Percentiles rank a stretch among this genome's conserved stretches.
Conservation (phyloP, 768 basidiomycete genomes). For the Paxillus rubicundulus region DNA sequence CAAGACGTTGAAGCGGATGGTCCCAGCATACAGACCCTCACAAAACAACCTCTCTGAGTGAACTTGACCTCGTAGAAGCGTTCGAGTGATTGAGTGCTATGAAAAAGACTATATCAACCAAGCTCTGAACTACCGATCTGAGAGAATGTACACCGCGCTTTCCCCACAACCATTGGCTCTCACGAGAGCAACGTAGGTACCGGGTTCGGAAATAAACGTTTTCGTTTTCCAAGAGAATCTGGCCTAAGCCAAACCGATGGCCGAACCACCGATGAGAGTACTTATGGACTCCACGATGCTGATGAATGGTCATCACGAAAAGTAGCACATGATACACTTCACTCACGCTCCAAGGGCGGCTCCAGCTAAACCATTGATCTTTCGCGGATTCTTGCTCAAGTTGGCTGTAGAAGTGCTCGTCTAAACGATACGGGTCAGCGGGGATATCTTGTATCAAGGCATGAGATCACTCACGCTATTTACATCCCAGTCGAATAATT, state of each 20-base stretch:
- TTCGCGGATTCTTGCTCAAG: slow-evolving; percentile 85
- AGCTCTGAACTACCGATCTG: not conserved
- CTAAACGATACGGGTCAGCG: slow-evolving; percentile 28
- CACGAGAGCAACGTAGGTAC: slow-evolving; percentile 78
- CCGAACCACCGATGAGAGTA: slow-evolving; percentile 62
- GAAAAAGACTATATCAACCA: slow-evolving; percentile 1
- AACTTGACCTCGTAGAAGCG: slow-evolving; percentile 82
- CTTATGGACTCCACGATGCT: slow-evolving; percentile 76
- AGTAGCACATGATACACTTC: not conserved
- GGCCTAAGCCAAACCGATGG: slow-evolving; percentile 78
- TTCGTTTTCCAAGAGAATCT: slow-evolving; percentile 74
- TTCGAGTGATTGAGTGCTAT: slow-evolving; percentile 76
- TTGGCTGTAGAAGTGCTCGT: slow-evolving; percentile 79
- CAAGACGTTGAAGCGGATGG: slow-evolving; percentile 86
- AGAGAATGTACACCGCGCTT: slow-evolving; percentile 62
- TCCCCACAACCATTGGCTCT: slow-evolving; percentile 82
- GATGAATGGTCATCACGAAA: not conserved
- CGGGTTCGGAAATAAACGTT: slow-evolving; percentile 84
- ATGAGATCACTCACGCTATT: slow-evolving; percentile 53
- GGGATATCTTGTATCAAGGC: no score
- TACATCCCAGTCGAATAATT: slow-evolving; percentile 86
- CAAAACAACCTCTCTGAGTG: slow-evolving; percentile 14
- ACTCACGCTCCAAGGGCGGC: slow-evolving; percentile 78
- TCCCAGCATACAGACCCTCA: slow-evolving; percentile 82
- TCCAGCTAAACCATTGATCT: slow-evolving; percentile 84